phyloP scores from a whole-genome alignment of 768 basidiomycete species.

The Trametes cinnabarina region DNA sequence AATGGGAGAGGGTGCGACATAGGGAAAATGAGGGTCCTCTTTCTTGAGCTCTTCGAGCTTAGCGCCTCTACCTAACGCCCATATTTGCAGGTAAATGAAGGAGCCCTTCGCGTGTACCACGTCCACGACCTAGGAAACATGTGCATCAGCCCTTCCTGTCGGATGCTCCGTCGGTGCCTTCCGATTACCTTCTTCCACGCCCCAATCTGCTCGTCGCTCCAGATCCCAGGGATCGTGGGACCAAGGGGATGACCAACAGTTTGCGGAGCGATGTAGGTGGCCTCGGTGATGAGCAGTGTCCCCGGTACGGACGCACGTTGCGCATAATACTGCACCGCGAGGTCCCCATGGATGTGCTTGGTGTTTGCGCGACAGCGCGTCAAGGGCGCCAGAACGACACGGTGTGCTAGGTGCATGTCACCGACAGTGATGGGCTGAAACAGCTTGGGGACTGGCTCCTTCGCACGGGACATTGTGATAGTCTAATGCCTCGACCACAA shows the following conservation, averaged over 20 bases:
- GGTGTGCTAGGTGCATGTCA: constrained; percentile 31
- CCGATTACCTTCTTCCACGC: constrained; percentile 2
- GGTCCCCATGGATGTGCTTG: constrained; percentile 29
- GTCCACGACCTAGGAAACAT: constrained; percentile 43
- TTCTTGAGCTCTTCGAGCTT: constrained; percentile 32
- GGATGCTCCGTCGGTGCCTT: too few species aligned
- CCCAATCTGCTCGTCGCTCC: neutral
- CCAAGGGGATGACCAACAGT: neutral
- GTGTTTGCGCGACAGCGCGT: constrained; percentile 33
- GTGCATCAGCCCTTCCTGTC: too few species aligned
- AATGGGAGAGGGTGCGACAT: neutral
- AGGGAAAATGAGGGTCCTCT: constrained; percentile 27
- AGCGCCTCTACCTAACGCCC: constrained; percentile 50
- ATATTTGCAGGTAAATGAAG: constrained; percentile 52
- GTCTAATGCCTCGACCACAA: too few species aligned
- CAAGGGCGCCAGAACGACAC: constrained; percentile 38
- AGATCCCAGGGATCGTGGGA: neutral
- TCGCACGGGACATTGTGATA: neutral
- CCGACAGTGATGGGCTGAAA: constrained; percentile 36
- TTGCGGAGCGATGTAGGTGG: constrained; percentile 14
- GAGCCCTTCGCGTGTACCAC: constrained; percentile 53
- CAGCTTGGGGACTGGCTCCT: constrained; percentile 4
- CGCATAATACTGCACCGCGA: constrained; percentile 37
- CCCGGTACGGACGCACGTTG: constrained; percentile 39
- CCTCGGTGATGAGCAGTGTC: constrained; percentile 47